Evolutionary conservation across 352 stramenopile genomes (phyloP), one percentile per base, ranked within the genome.

Genomic region (Globisporangium radiosum): DNA sequence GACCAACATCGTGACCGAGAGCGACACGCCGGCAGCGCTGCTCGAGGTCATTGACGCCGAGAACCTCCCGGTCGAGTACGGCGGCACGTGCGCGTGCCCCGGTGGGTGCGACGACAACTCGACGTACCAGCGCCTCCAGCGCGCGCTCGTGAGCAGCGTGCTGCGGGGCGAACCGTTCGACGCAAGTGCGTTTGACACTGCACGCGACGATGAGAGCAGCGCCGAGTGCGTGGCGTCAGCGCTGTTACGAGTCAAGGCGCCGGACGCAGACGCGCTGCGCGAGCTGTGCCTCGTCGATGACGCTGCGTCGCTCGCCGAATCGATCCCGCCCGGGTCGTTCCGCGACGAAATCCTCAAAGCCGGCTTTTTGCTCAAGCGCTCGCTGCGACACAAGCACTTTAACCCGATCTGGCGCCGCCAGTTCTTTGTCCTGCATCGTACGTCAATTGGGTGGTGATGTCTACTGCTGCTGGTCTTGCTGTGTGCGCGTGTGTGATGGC

Each of bases 351-450:
- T 92, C 13, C 51, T 91, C 37, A 80, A 79, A 54, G 76, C 76
- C 4, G 78, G 86, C 1, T 94, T 86, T 54, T 54, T 93, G 59
- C 81, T 96, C 54, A 92, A 95, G 73, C 76, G 86, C n/a, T 92
- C 88, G 47, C 73, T 94, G 40, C 83, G 85, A 3, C 81, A 93
- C 73, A 94, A 93, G 72, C 79, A 90, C 59, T 91, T 87, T 71
- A 87, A 83, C 47, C 81, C 81, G 49, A 91, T 91, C 52, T 91
- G 81, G 79, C 75, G 88, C 52, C 75, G 79, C 0, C 75, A 81
- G 38, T 79, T 87, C 51, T 91, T 91, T 66, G 78, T 91, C 51
- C 65, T 91, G 19, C 79, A 91, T 54, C 68, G 72, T 81, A 70
- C 44, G 55, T 64, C 6, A 25, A 2, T 14, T 2, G 25, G 25